phyloP scores from a whole-genome alignment of 1,284 basidiomycete species.

The Puccinia hordei region DNA sequence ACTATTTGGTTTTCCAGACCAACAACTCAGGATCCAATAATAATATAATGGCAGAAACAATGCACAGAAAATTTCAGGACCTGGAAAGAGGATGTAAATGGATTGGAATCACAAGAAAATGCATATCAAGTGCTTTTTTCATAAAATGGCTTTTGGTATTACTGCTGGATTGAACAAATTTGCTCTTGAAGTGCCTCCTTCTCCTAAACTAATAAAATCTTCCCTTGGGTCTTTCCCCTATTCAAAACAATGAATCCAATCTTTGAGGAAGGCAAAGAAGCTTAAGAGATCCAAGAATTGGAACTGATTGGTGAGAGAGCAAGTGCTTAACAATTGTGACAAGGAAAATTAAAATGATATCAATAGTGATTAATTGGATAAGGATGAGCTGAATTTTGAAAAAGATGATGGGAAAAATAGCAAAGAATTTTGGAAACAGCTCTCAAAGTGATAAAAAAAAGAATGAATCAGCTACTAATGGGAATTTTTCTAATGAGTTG shows the following conservation, averaged over 20 bases:
- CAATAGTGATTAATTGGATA: not conserved
- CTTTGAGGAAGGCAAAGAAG: not conserved
- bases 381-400: no score
- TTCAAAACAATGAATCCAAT: not conserved
- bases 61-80: not conserved
- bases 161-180: no score
- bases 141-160: no score
- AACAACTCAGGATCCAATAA: constrained; percentile 9
- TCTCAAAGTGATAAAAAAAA: not conserved
- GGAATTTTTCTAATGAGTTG: no score
- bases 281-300: no score
- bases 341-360: not conserved
- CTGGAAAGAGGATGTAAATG: not conserved
- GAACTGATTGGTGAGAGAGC: no score
- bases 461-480: not conserved
- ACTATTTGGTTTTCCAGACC: not conserved
- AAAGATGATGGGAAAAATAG: not conserved
- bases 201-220: no score
- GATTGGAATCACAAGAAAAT: not conserved
- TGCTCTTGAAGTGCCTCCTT: no score
- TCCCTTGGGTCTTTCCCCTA: no score
- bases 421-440: not conserved
- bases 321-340: not conserved
- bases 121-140: constrained; percentile 22
- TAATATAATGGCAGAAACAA: constrained; percentile 1